phyloP scores from a whole-genome alignment of 306 rosid genomes.

The Oxytropis ochrocephala region DNA sequence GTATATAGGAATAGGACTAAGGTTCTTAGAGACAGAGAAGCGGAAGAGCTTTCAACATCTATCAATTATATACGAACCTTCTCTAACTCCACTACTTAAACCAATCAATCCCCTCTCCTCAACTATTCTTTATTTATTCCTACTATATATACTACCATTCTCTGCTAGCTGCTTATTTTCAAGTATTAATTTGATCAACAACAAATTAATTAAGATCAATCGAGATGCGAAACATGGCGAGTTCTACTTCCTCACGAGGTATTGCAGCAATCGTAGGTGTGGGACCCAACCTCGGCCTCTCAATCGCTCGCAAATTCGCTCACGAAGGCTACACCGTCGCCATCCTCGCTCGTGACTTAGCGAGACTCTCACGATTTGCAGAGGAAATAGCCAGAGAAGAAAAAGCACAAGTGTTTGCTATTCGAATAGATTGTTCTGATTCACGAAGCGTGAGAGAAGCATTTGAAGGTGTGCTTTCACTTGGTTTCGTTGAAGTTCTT shows the following conservation, averaged over 20 bases:
- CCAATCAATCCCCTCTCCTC: neutral
- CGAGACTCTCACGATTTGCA: constrained; percentile 69
- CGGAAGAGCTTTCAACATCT: neutral
- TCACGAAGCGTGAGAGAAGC: constrained; percentile 79
- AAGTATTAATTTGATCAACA: neutral
- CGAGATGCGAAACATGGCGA: constrained; percentile 55
- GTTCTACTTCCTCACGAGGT: constrained; percentile 51
- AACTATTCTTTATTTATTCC: neutral
- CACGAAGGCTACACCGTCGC: constrained; percentile 97
- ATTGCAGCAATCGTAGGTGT: constrained; percentile 91
- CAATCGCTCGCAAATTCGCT: constrained; percentile 91
- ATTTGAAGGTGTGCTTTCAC: constrained; percentile 75
- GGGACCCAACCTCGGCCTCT: constrained; percentile 90
- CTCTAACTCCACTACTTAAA: neutral
- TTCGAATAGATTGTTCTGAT: constrained; percentile 85
- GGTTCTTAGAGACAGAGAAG: neutral
- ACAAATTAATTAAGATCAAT: no score
- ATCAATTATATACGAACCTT: neutral
- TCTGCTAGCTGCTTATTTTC: no score
- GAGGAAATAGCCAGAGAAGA: constrained; percentile 94
- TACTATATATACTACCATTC: neutral
- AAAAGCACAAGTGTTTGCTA: constrained; percentile 85
- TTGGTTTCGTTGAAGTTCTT: constrained; percentile 78
- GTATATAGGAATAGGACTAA: neutral
- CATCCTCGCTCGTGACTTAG: constrained; percentile 87